Conservation (phyloP, 352 stramenopile species). For the Thraustochytrium sp. region DNA sequence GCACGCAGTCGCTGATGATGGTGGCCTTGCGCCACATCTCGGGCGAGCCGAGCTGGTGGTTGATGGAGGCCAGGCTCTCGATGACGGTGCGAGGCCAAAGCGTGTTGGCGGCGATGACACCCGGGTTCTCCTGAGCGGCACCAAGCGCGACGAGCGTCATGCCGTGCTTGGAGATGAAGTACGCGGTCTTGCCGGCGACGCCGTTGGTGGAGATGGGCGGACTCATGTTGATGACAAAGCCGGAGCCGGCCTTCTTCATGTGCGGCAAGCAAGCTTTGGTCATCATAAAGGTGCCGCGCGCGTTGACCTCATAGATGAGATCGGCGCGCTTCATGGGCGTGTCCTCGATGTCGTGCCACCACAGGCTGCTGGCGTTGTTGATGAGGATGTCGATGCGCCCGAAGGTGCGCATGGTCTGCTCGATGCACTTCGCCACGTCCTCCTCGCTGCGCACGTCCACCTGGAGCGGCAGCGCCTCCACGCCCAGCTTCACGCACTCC, state of each 20-base stretch:
- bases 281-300: conserved; percentile 41
- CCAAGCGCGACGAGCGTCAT: conserved; percentile 42
- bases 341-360: conserved; percentile 43
- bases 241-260: conserved; percentile 39
- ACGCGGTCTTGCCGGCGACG: conserved; percentile 9
- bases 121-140: not conserved
- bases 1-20: conserved; percentile 30
- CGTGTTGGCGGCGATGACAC: conserved; percentile 14
- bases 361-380: conserved; percentile 44
- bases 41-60: conserved; percentile 15
- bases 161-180: conserved; percentile 42
- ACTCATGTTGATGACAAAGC: conserved; percentile 45
- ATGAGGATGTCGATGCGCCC: conserved; percentile 44
- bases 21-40: conserved; percentile 28
- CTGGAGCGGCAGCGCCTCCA: not conserved
- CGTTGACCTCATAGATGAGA: conserved; percentile 44
- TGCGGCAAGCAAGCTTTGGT: conserved; percentile 36
- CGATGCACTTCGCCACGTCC: not conserved
- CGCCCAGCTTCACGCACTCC: conserved; percentile 26
- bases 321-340: conserved; percentile 35
- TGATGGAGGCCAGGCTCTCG: conserved; percentile 29
- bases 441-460: conserved; percentile 40
- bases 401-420: conserved; percentile 28
- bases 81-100: conserved; percentile 39
- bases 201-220: not conserved